Evolutionary conservation across 495 filamentous ascomycete species (phyloP).

Genomic region (Daldinia caldariorum): DNA sequence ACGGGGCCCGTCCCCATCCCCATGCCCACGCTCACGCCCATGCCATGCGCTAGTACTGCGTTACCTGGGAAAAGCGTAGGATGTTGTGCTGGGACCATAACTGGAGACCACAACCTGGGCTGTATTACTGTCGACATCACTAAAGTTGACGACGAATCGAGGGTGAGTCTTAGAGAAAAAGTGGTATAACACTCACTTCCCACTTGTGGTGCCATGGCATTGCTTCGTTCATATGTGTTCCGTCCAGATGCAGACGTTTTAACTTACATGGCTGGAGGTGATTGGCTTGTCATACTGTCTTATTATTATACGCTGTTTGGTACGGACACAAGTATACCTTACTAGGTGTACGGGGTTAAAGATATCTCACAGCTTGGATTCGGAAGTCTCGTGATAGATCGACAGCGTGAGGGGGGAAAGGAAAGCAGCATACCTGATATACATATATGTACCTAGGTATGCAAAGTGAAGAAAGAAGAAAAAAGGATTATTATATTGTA

Average conservation of each 20-base stretch:
- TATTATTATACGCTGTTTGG: neutral
- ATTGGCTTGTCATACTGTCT: slow-evolving; percentile 33
- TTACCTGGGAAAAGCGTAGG: slow-evolving; percentile 26
- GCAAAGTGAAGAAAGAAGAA: neutral
- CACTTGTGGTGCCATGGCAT: slow-evolving; percentile 34
- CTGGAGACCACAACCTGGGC: slow-evolving; percentile 17
- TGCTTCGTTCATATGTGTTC: slow-evolving; percentile 28
- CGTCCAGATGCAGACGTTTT: slow-evolving; percentile 25
- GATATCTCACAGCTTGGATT: slow-evolving; percentile 11
- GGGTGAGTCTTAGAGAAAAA: neutral
- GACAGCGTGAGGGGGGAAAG: slow-evolving; percentile 11
- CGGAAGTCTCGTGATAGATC: slow-evolving; percentile 21
- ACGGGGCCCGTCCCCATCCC: slow-evolving; percentile 30
- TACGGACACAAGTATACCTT: slow-evolving; percentile 9
- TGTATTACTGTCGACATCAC: slow-evolving; percentile 25
- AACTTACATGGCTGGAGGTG: slow-evolving; percentile 38
- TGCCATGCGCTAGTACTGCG: slow-evolving; percentile 23
- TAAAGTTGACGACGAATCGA: slow-evolving; percentile 32
- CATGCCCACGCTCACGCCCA: too few species aligned
- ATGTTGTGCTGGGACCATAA: slow-evolving; percentile 32
- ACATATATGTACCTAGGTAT: neutral
- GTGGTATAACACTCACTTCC: slow-evolving; percentile 19
- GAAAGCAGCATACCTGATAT: slow-evolving; percentile 1
- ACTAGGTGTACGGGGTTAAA: slow-evolving; percentile 1
- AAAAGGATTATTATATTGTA: neutral